Evolutionary conservation across 2,329 filamentous ascomycete genomes (phyloP).

Genomic region (Trichophyton benhamiae): DNA sequence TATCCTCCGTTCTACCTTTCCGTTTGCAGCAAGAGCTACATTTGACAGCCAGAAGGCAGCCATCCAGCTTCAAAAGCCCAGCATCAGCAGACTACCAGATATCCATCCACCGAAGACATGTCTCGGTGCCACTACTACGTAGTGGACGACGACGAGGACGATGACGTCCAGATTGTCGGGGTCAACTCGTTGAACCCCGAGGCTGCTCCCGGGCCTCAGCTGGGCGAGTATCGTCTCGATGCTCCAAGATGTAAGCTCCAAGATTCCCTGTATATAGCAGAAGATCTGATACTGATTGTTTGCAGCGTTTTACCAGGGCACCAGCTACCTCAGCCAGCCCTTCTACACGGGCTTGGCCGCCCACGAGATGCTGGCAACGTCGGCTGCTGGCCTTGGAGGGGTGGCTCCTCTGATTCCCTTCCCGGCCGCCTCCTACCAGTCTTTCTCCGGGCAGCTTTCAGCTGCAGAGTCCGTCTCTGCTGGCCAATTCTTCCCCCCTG

Average conservation of each 20-base stretch:
- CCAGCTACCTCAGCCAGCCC: background rate
- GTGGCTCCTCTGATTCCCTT: background rate
- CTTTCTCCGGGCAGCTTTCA: background rate
- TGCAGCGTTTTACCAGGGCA: background rate
- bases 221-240: background rate
- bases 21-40: background rate
- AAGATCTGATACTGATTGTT: background rate
- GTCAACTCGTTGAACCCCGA: background rate
- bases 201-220: background rate
- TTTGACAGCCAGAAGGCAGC: background rate
- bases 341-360: background rate
- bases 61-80: background rate
- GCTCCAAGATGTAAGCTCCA: background rate
- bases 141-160: background rate
- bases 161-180: conserved; percentile 6
- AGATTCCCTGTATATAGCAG: background rate
- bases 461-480: background rate
- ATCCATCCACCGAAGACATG: background rate
- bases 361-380: background rate
- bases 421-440: background rate
- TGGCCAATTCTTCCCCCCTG: no score
- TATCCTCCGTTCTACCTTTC: background rate
- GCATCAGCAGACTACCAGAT: no score
- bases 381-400: background rate
- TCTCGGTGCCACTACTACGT: background rate